Evolutionary conservation across 2,329 filamentous ascomycete genomes (phyloP).

Genomic region (Hawksworthiomyces lignivorus): DNA sequence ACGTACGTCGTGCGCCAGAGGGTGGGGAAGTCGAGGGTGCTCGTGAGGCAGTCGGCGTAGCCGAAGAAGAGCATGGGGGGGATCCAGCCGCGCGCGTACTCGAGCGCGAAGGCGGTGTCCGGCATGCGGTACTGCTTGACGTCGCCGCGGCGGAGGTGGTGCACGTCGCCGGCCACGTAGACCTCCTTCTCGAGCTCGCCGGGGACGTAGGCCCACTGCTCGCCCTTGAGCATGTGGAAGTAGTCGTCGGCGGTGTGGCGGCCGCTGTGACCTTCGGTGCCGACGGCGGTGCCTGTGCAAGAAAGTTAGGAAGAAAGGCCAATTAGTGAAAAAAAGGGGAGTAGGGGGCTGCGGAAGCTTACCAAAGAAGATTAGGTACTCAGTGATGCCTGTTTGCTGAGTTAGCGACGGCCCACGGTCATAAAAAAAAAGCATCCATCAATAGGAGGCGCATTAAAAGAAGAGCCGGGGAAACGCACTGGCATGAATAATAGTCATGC

Average conservation of each 20-base stretch:
- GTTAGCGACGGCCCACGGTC: neutral
- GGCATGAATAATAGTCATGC: conserved; percentile 83
- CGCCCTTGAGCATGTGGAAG: conserved; percentile 80
- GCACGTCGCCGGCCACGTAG: conserved; percentile 61
- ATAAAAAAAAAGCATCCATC: neutral
- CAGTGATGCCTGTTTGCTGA: conserved; percentile 67
- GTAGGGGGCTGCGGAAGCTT: conserved; percentile 8
- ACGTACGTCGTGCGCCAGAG: conserved; percentile 70
- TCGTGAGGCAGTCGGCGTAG: conserved; percentile 71
- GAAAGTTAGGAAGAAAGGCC: conserved; percentile 11
- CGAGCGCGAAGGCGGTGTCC: conserved; percentile 67
- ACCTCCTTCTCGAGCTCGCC: conserved; percentile 60
- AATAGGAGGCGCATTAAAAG: neutral
- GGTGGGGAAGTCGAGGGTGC: conserved; percentile 78
- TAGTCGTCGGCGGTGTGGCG: conserved; percentile 91
- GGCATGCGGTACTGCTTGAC: conserved; percentile 83
- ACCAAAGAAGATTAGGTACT: conserved; percentile 85
- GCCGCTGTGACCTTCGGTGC: conserved; percentile 81
- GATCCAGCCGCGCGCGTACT: conserved; percentile 84
- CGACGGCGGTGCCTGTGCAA: conserved; percentile 56
- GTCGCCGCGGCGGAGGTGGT: conserved; percentile 62
- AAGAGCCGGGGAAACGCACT: conserved; percentile 41
- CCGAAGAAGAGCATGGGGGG: conserved; percentile 89
- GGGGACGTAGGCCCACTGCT: conserved; percentile 66
- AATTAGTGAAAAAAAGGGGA: neutral